Base-by-base conservation (phyloP, 2,329 filamentous ascomycete genomes). In the Venturiaceae sp. region DNA sequence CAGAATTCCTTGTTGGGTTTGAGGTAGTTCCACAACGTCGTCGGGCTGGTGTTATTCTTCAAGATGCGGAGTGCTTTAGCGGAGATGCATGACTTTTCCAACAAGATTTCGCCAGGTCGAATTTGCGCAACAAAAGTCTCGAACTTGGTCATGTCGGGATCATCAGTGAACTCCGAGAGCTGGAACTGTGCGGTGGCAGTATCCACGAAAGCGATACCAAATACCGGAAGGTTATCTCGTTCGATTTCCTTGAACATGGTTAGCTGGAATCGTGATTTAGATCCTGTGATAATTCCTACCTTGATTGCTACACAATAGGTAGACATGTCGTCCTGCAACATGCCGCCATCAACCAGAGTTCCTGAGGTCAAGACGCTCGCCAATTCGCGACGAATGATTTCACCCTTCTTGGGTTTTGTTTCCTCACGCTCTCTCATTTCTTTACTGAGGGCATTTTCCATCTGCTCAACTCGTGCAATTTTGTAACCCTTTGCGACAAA, bases 401-500 rank as follows among this genome's bases (percentile, higher is more conserved):
- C 92, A 34, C 86, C 87, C 71, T 92, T 94, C 61, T 77, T 78
- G n/a, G 63, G 66, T 62, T 78, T 77, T 59, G 80, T 66, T 37
- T 71, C 82, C 62, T 88, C 89, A 37, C 92, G 83, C 72, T 99
- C 94, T n/a, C 94, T 87, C 94, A 99, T 97, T 72, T 99, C 92
- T 70, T 99, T 99, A 60, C 87, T 92, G 8, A 99, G 76, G 2
- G 94, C 94, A 34, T 91, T 95, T 74, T 99, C 94, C 80, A 92
- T 92, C 71, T 99, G 94, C 70, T 97, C 94, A 26, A 99, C 94
- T 19, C 92, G 82, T 6, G 94, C 94, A 57, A 99, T 95, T 73
- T 99, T 99, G 82, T 85, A 96, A 34, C 95, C 94, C 71, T 97
- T 97, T 60, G 92, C 94, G 41, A 99, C 92, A 66, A 99, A 99